These are phyloP conservation scores for Moesziomyces antarcticus DNA, from an alignment of 1,284 basidiomycete species.

Conservation along the genomic window DNA sequence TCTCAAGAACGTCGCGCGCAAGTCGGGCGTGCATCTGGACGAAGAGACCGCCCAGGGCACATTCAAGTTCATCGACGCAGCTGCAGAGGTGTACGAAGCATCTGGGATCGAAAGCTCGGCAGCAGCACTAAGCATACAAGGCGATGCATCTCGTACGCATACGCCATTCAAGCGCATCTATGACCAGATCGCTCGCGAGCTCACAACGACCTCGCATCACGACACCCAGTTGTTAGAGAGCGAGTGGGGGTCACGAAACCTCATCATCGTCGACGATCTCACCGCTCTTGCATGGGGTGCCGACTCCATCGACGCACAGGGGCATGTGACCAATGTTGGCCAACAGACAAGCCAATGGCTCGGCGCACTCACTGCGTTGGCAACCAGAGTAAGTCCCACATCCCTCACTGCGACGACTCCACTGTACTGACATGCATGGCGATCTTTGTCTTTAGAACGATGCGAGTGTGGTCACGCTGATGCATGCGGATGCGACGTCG, in stretches of 20 bases:
- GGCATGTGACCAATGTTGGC: slow-evolving; percentile 6
- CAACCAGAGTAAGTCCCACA: slow-evolving; percentile 24
- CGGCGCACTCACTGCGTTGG: slow-evolving; percentile 21
- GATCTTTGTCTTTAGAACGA: slow-evolving; percentile 4
- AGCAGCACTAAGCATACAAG: not conserved
- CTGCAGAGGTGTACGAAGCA: not conserved
- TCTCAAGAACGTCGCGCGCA: slow-evolving; percentile 39
- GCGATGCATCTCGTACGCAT: not conserved
- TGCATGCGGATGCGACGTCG: slow-evolving; percentile 48
- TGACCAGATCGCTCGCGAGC: slow-evolving; percentile 9
- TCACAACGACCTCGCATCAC: not conserved
- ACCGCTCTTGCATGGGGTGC: slow-evolving; percentile 39
- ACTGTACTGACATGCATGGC: too few species aligned
- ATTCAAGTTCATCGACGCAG: slow-evolving; percentile 40
- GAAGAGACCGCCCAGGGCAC: slow-evolving; percentile 22
- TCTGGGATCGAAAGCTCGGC: not conserved
- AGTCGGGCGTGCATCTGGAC: slow-evolving; percentile 43
- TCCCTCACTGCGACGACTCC: not conserved
- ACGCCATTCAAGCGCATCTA: slow-evolving; percentile 8
- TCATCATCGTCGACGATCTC: slow-evolving; percentile 48
- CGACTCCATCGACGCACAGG: slow-evolving; percentile 12
- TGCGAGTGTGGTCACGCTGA: slow-evolving; percentile 42
- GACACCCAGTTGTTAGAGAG: not conserved
- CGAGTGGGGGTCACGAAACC: slow-evolving; percentile 18
- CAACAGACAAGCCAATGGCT: slow-evolving; percentile 31